phyloP scores from a whole-genome alignment of 2,329 filamentous ascomycete genomes.

The Scedosporium minutisporum region DNA sequence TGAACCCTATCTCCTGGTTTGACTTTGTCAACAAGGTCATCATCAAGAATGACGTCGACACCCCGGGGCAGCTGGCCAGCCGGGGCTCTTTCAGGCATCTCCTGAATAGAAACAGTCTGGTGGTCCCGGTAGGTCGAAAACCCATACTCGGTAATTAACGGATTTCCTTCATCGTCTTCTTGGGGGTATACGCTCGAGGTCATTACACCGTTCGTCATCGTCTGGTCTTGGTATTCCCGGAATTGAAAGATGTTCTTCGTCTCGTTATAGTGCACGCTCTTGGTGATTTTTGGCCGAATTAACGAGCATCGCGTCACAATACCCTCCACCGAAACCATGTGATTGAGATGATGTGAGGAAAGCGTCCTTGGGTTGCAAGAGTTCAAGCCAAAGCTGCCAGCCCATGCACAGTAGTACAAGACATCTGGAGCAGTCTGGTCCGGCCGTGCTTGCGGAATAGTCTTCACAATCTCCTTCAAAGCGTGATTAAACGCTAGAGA shows the following conservation, averaged over 20 bases:
- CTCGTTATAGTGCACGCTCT: constrained; percentile 95
- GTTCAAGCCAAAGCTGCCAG: constrained; percentile 90
- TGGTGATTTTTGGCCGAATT: constrained; percentile 93
- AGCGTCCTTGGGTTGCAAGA: constrained; percentile 90
- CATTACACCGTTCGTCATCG: constrained; percentile 85
- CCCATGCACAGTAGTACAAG: constrained; percentile 93
- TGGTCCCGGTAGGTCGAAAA: constrained; percentile 94
- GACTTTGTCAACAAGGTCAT: constrained; percentile 87
- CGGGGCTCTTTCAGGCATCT: constrained; percentile 95
- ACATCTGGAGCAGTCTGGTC: constrained; percentile 70
- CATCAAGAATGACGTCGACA: constrained; percentile 93
- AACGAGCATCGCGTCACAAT: constrained; percentile 95
- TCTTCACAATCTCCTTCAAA: constrained; percentile 77
- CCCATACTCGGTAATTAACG: constrained; percentile 88
- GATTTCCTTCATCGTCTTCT: constrained; percentile 86
- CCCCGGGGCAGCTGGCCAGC: constrained; percentile 90
- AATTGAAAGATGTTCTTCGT: constrained; percentile 77
- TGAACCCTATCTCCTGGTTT: constrained; percentile 96
- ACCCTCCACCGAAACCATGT: constrained; percentile 94
- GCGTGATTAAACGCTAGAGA: constrained; percentile 81
- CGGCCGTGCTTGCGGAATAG: constrained; percentile 64
- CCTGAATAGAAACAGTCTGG: constrained; percentile 95
- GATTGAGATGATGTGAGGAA: constrained; percentile 80
- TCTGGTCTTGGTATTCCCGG: constrained; percentile 89
- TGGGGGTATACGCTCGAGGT: constrained; percentile 90